Conservation (phyloP, 2,329 filamentous ascomycete genomes). For the Grosmannia huntii region DNA sequence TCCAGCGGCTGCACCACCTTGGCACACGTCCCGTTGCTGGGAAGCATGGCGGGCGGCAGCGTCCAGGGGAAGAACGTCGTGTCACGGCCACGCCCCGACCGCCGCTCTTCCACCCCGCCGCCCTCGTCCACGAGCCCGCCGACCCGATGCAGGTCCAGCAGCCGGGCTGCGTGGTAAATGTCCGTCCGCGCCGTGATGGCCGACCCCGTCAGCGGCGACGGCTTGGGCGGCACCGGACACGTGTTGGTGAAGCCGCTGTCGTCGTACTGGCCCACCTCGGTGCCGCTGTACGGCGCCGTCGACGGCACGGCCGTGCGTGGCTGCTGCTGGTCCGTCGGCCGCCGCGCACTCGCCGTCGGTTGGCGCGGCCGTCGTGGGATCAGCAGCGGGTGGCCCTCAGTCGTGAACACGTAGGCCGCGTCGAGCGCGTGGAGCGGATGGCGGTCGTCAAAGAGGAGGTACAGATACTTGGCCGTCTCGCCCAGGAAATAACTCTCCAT, state of each 20-base stretch:
- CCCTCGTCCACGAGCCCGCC: no score
- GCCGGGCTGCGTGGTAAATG: constrained; percentile 76
- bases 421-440: constrained; percentile 85
- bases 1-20: constrained; percentile 58
- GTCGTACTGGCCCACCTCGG: constrained; percentile 18
- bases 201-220: constrained; percentile 59
- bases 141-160: constrained; percentile 52
- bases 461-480: constrained; percentile 93
- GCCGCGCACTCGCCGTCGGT: neutral
- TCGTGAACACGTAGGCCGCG: constrained; percentile 83
- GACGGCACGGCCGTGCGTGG: neutral
- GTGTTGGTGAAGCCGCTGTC: constrained; percentile 38
- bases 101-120: neutral
- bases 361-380: constrained; percentile 42
- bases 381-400: constrained; percentile 85
- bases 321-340: no score
- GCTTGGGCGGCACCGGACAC: constrained; percentile 52
- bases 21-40: constrained; percentile 63
- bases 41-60: constrained; percentile 61
- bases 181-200: constrained; percentile 67
- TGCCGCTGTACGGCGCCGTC: neutral
- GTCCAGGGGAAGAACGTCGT: constrained; percentile 85
- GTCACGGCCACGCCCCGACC: no score
- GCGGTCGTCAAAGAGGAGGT: constrained; percentile 72
- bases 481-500: constrained; percentile 99